Evolutionary conservation across 169 alveolate species (phyloP).

Genomic region (Plasmodium relictum): DNA sequence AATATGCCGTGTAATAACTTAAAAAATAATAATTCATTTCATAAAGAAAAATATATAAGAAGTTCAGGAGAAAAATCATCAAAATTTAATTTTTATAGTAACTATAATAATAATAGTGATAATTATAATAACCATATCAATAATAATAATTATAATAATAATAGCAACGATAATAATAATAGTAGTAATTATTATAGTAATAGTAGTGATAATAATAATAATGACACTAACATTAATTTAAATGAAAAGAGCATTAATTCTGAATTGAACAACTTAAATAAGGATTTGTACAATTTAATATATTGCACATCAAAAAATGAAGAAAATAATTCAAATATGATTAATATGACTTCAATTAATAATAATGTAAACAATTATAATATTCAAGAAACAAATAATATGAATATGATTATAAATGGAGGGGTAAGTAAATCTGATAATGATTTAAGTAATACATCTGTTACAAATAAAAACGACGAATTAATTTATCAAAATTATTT

Average conservation of each 20-base stretch:
- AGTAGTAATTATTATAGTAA: neutral
- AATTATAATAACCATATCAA: neutral
- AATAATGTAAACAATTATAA: neutral
- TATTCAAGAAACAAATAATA: too few species aligned
- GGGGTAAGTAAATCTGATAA: too few species aligned
- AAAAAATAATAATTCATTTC: conserved; percentile 13
- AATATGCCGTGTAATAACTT: conserved; percentile 1
- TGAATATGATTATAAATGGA: too few species aligned
- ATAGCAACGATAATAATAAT: neutral
- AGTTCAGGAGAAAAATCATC: neutral
- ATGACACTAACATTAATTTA: neutral
- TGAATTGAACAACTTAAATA: conserved; percentile 42
- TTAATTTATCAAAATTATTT: too few species aligned
- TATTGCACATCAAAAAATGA: conserved; percentile 27
- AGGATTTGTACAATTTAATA: conserved; percentile 42
- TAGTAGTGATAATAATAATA: neutral
- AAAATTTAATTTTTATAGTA: conserved; percentile 13
- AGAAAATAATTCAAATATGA: neutral
- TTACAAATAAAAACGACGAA: too few species aligned
- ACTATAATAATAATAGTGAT: conserved; percentile 18
- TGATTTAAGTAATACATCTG: too few species aligned
- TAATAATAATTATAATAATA: neutral
- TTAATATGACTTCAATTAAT: neutral
- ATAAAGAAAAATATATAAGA: conserved; percentile 26
- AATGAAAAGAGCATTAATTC: conserved; percentile 1